These are phyloP conservation scores for Osmanthus fragrans DNA, from an alignment of 257 asterid genomes.

Conservation along the genomic window DNA sequence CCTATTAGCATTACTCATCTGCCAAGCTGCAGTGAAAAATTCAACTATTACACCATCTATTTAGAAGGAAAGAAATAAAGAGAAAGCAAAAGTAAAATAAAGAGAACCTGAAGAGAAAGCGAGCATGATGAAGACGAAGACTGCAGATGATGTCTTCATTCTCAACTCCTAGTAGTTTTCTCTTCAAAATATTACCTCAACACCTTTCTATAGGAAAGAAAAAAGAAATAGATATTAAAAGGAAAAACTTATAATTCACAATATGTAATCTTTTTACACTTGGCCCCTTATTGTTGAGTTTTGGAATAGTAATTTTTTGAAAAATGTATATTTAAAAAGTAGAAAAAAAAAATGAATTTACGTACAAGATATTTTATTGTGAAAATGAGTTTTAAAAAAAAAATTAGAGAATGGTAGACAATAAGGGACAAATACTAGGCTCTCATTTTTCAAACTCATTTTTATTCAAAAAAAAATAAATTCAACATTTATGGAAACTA, in stretches of 20 bases:
- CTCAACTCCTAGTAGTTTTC: background rate
- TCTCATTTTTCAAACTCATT: too few relatives aligned
- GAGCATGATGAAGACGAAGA: slow-evolving; percentile 31
- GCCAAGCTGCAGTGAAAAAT: background rate
- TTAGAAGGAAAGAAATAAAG: background rate
- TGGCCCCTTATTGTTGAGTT: too few relatives aligned
- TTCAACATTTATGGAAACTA: accelerated
- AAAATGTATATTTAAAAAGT: too few relatives aligned
- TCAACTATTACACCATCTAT: background rate
- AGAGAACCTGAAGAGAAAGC: slow-evolving; percentile 32
- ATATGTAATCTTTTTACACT: background rate
- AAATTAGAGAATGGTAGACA: too few relatives aligned
- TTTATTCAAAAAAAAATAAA: too few relatives aligned
- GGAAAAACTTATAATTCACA: background rate
- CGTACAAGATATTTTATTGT: too few relatives aligned
- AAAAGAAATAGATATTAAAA: background rate
- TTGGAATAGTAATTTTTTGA: too few relatives aligned
- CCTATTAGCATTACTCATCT: slow-evolving; percentile 12
- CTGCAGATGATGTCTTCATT: slow-evolving; percentile 34
- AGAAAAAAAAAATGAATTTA: too few relatives aligned
- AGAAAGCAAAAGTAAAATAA: background rate
- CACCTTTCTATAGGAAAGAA: background rate
- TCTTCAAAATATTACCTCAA: background rate
- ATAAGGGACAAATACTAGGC: too few relatives aligned
- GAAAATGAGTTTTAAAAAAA: too few relatives aligned